Base-by-base conservation (phyloP, 176 grass and related monocot genomes). In the Eragrostis nindensis region DNA sequence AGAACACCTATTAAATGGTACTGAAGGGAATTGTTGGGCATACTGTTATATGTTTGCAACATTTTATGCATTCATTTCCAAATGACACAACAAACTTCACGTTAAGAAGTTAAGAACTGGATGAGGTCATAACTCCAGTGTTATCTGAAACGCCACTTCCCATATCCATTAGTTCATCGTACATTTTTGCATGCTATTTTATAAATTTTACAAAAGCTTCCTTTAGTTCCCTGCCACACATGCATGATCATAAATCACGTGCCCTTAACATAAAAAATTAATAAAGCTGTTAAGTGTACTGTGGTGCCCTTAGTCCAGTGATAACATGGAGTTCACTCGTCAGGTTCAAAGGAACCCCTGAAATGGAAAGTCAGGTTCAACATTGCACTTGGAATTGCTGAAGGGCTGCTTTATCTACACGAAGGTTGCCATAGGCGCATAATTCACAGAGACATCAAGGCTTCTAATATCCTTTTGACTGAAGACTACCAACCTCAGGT, bases 381-480 rank as follows among this genome's bases (percentile, higher is more conserved):
- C 12, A 94, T 99, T 57, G 97, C 93, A 10, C 11, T 96, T 47
- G 93, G 97, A 77, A 80, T 99, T 5, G 97, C 97, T 82, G 84
- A 99, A 92, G 97, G 97, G 65, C 77, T 99, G 32, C 83, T 86
- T 74, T 99, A 99, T 87, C 87, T 99, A 44, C 97, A 99, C 5
- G 91, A 99, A 53, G 91, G 93, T 15, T 99, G 97, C 82, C 97
- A 99, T 77, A 83, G 97, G 4, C 97, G 85, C 45, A 99, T 99
- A 80, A 99, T 99, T 66, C 97, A 99, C 85, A 88, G 97, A 92
- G 97, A 99, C 75, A 93, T 99, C 79, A 99, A 99, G 83, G 93
- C 97, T 74, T 99, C 97, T 41, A 99, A 99, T 89, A 93, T 99
- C 62, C 97, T 99, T 81, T 81, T 99, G 76, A 93, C 97, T 72